A percentile compares a stretch with the other conserved stretches of the same genome.
phyloP scores from a whole-genome alignment of 148 eudicot genomes.

The Chenopodium album region DNA sequence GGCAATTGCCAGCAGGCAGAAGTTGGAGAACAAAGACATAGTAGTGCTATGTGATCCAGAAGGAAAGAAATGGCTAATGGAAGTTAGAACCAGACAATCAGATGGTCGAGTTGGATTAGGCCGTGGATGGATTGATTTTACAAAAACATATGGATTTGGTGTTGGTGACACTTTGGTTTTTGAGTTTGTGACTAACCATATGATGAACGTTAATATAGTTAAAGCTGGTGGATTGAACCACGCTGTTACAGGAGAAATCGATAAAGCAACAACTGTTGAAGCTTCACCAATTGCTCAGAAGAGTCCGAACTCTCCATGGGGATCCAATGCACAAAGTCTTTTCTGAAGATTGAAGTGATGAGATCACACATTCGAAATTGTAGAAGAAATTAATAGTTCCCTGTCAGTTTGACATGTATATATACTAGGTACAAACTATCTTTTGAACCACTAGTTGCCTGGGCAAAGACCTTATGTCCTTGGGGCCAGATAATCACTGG shows the following conservation, averaged over 20 bases:
- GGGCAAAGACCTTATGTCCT: no score
- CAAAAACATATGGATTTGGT: constrained; percentile 11
- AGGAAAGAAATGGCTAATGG: constrained; percentile 5
- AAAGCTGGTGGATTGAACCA: not conserved
- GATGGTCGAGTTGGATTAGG: constrained; percentile 9
- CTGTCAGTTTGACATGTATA: no score
- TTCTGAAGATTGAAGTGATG: no score
- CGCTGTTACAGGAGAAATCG: not conserved
- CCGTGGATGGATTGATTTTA: constrained; percentile 18
- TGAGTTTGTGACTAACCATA: constrained; percentile 25
- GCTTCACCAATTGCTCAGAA: not conserved
- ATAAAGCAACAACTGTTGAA: constrained; percentile 16
- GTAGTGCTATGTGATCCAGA: constrained; percentile 14
- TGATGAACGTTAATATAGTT: constrained; percentile 24
- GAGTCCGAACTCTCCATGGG: not conserved
- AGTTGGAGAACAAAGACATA: not conserved
- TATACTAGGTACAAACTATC: no score
- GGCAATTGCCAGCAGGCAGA: constrained; percentile 22
- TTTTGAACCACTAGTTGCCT: no score
- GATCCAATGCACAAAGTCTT: not conserved
- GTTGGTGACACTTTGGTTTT: constrained; percentile 25
- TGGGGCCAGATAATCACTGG: no score
- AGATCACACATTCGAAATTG: no score
- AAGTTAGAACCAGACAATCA: constrained; percentile 1
- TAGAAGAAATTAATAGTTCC: no score